Percentiles rank a stretch among this genome's conserved stretches.
phyloP scores from a whole-genome alignment of 1,284 basidiomycete genomes.

The Ustilago shanxiensis region DNA sequence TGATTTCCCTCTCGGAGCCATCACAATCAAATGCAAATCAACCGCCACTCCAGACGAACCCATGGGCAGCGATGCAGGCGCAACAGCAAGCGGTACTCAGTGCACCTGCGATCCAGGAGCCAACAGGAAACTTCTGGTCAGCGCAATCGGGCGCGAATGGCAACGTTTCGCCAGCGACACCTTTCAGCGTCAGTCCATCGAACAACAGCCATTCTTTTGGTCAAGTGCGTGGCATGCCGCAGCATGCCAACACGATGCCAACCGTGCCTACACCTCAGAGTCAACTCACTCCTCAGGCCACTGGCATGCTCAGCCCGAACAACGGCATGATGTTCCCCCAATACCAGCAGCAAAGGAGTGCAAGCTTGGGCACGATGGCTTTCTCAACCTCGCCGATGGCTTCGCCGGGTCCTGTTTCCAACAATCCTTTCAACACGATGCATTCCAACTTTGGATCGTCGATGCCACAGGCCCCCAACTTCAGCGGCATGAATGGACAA shows the following conservation, averaged over 20 bases:
- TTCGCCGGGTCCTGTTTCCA: conserved; percentile 18
- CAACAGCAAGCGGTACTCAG: conserved; percentile 46
- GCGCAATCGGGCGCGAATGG: not conserved
- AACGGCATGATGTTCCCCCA: conserved; percentile 33
- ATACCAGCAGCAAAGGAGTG: conserved; percentile 43
- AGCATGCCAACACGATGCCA: conserved; percentile 36
- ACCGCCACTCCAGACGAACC: conserved; percentile 55
- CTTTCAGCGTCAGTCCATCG: conserved; percentile 30
- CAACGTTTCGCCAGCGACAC: conserved; percentile 9
- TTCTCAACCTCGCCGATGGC: conserved; percentile 40
- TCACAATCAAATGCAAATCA: conserved; percentile 24
- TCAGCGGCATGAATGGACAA: conserved; percentile 1
- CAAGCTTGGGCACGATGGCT: conserved; percentile 45
- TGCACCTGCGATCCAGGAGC: conserved; percentile 44
- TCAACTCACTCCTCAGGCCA: conserved; percentile 13
- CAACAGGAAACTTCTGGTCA: conserved; percentile 44
- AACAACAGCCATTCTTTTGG: conserved; percentile 8
- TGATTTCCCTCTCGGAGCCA: conserved; percentile 41
- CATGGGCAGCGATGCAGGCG: conserved; percentile 46
- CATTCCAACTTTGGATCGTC: conserved; percentile 16
- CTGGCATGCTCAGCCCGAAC: conserved; percentile 32
- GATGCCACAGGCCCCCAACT: conserved; percentile 18
- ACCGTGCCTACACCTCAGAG: conserved; percentile 5
- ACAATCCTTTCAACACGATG: conserved; percentile 41
- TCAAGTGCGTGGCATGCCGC: conserved; percentile 23